Percentiles rank a stretch among this genome's conserved stretches.
Evolutionary conservation across 306 rosid species (phyloP).

Genomic region (Albizia julibrissin): DNA sequence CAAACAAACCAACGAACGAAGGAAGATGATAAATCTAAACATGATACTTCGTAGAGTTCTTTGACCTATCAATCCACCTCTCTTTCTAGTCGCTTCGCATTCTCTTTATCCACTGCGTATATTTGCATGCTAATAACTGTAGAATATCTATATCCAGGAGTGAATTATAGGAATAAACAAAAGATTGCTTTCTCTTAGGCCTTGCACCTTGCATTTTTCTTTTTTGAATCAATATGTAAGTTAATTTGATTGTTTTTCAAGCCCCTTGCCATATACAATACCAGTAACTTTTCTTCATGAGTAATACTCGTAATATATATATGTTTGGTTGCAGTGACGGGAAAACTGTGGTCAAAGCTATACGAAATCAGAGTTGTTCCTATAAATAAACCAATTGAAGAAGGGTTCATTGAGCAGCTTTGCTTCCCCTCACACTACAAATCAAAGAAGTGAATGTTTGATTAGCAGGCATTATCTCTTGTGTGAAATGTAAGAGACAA

Average conservation of each 20-base stretch:
- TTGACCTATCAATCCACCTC: not conserved
- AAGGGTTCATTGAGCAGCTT: conserved; percentile 47
- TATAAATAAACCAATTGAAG: conserved; percentile 35
- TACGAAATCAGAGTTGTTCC: conserved; percentile 66
- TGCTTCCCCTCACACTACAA: conserved; percentile 48
- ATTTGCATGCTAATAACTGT: too few relatives aligned
- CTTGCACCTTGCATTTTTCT: too few relatives aligned
- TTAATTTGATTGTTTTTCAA: conserved; percentile 1
- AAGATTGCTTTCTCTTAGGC: too few relatives aligned
- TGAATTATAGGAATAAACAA: too few relatives aligned
- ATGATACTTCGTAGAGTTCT: not conserved
- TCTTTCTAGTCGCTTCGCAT: too few relatives aligned
- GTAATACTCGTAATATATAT: not conserved
- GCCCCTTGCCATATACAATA: not conserved
- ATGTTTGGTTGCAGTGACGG: conserved; percentile 64
- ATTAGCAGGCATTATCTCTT: not conserved
- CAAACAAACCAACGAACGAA: too few relatives aligned
- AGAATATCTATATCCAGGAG: too few relatives aligned
- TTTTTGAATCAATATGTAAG: too few relatives aligned
- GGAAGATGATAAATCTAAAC: not conserved
- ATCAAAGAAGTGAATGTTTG: not conserved
- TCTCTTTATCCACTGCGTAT: too few relatives aligned
- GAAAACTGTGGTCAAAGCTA: conserved; percentile 87
- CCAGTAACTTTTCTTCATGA: not conserved
- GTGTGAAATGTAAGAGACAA: too few relatives aligned